Conservation (phyloP, 352 stramenopile genomes). For the Achlya hypogyna region DNA sequence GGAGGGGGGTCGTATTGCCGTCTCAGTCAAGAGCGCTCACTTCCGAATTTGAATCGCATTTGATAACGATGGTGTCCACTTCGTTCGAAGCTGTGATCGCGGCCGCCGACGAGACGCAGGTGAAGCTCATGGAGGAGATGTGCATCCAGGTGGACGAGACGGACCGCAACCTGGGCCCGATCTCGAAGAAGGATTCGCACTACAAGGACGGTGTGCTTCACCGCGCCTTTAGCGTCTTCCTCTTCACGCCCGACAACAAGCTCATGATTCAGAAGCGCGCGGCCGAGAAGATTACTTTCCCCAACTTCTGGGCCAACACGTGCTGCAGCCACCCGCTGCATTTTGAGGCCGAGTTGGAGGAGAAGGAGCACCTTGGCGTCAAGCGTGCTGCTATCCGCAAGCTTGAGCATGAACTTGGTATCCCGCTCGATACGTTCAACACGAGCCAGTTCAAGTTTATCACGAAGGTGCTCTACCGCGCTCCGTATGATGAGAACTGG, state of each 20-base stretch:
- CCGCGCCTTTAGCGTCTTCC: constrained; percentile 78
- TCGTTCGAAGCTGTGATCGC: constrained; percentile 57
- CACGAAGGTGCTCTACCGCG: constrained; percentile 95
- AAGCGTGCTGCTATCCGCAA: constrained; percentile 96
- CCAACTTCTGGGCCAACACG: constrained; percentile 98
- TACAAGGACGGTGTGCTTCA: constrained; percentile 70
- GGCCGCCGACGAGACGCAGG: constrained; percentile 61
- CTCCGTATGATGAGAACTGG: constrained; percentile 83
- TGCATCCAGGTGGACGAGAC: constrained; percentile 82
- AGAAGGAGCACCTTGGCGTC: constrained; percentile 65
- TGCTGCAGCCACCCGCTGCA: constrained; percentile 98
- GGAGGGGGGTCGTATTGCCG: background rate
- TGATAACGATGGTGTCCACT: background rate
- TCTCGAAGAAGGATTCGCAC: constrained; percentile 84
- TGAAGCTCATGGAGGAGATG: constrained; percentile 87
- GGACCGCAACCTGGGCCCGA: constrained; percentile 68
- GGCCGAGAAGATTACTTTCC: constrained; percentile 98
- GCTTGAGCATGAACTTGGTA: constrained; percentile 97
- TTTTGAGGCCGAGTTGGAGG: constrained; percentile 79
- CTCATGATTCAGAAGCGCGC: constrained; percentile 88
- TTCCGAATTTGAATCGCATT: background rate
- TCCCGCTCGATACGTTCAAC: constrained; percentile 74
- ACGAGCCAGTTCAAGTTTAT: constrained; percentile 92
- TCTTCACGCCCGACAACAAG: constrained; percentile 82
- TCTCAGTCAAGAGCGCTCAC: background rate